Evolutionary conservation across 495 filamentous ascomycete genomes (phyloP), one percentile per base, ranked within the genome.

Genomic region (Bryoglossum gracile): DNA sequence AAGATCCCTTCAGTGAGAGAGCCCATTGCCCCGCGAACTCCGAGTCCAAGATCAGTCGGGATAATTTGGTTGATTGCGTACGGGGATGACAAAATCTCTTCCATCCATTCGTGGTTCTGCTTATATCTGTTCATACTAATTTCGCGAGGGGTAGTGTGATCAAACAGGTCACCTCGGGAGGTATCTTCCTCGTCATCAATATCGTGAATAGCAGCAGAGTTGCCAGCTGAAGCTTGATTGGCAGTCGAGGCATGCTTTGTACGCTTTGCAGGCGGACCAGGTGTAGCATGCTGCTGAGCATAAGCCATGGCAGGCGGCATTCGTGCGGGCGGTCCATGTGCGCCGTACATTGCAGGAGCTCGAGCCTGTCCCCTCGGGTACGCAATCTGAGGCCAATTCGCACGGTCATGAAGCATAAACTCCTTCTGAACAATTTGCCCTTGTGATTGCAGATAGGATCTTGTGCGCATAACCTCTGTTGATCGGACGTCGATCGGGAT

Each of bases 31-130:
- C 92, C 92, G 61, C 84, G 87, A 4, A 89, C 76, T 4, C 92
- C 92, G 3, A 96, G 66, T 0, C 89, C 89, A 8, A 97, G 75
- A 58, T 95, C 89, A 2, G 87, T 76, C 4, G 89, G 87, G n/a
- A 81, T 78, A 38, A 98, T 91, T 55, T 92, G 84, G 18, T 73
- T 72, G 47, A 87, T 86, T 14, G 82, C 70, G 55, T 90, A 95
- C 0, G 89, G 87, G 0, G 89, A 95, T 2, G 83, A 83, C 37
- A 95, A 74, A n/a, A 98, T 80, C 66, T 98, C 90, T 58, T 95
- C 92, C 86, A 97, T 94, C 92, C 90, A 96, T 64, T 95, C 89
- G 55, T 97, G 92, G 58, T 98, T 92, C 57, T 95, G 92, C 53
- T 80, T 83, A 61, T 94, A 98, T 38, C 92, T 74, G 56, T 79